Percentiles rank a stretch among this genome's conserved stretches.
Evolutionary conservation across 768 basidiomycete species (phyloP).

Genomic region (Amanita subjunquillea): DNA sequence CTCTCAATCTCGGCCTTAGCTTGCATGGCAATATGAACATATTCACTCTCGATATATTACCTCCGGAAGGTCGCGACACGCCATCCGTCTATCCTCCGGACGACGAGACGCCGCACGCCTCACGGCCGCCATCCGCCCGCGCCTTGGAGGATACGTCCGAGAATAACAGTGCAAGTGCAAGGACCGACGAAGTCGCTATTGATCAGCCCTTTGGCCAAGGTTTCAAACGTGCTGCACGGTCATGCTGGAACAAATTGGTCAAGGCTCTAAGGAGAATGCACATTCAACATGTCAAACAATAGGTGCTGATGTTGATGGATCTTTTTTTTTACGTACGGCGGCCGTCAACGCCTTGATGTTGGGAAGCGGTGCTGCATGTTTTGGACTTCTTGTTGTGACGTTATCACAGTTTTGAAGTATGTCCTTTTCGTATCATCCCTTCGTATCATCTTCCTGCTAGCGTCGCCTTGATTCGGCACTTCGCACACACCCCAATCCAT

Average conservation of each 20-base stretch:
- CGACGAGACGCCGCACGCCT: constrained; percentile 17
- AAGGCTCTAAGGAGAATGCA: constrained; percentile 1
- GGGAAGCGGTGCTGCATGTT: not conserved
- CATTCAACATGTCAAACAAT: not conserved
- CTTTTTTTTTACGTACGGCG: no score
- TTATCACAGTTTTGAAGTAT: not conserved
- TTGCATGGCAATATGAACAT: constrained; percentile 27
- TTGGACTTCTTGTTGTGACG: constrained; percentile 1
- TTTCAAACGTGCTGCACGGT: not conserved
- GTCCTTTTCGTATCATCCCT: not conserved
- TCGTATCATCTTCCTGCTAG: not conserved
- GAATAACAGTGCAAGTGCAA: constrained; percentile 10
- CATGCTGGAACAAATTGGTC: constrained; percentile 3
- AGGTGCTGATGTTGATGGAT: not conserved
- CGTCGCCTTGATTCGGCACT: not conserved
- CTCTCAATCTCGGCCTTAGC: constrained; percentile 29
- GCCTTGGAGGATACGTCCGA: constrained; percentile 9
- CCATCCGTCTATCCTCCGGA: constrained; percentile 29
- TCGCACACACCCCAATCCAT: no score
- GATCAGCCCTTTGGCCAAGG: not conserved
- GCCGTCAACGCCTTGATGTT: not conserved
- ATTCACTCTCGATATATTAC: constrained; percentile 27
- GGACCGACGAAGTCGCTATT: not conserved
- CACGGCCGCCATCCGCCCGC: constrained; percentile 17
- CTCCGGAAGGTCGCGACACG: constrained; percentile 22